Conservation (phyloP, 2,329 filamentous ascomycete species). For the Coniochaeta sp. region DNA sequence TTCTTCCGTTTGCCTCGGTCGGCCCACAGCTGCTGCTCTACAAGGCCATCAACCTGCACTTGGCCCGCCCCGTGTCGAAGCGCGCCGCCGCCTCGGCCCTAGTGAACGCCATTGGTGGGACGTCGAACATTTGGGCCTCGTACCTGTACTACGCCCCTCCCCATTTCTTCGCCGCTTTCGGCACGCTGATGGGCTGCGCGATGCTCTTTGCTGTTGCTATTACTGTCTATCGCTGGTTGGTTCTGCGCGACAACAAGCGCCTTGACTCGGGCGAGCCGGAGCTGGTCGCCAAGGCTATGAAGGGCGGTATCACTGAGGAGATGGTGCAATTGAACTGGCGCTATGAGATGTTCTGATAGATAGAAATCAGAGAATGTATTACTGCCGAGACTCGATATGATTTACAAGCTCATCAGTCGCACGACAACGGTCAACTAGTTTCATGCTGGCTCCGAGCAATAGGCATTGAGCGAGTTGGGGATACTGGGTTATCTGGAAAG, state of each 20-base stretch:
- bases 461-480: too few species aligned
- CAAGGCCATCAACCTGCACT: conserved; percentile 32
- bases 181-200: conserved; percentile 25
- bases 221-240: conserved; percentile 27
- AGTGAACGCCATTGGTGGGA: conserved; percentile 28
- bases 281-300: conserved; percentile 28
- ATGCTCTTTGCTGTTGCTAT: conserved; percentile 24
- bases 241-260: conserved; percentile 28
- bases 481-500: too few species aligned
- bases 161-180: conserved; percentile 33
- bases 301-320: conserved; percentile 33
- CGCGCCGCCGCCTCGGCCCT: conserved; percentile 31
- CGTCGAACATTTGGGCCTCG: conserved; percentile 25
- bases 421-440: too few species aligned
- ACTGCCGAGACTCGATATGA: too few species aligned
- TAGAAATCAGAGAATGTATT: too few species aligned
- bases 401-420: too few species aligned
- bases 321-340: conserved; percentile 33
- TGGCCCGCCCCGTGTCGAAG: conserved; percentile 32
- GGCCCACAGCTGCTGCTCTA: conserved; percentile 31
- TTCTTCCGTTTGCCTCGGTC: conserved; percentile 29
- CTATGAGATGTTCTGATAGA: conserved; percentile 32
- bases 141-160: conserved; percentile 27
- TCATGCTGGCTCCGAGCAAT: too few species aligned
- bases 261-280: conserved; percentile 27